These are phyloP conservation scores for Casuarina equisetifolia DNA, from an alignment of 306 rosid species.

Conservation along the genomic window DNA sequence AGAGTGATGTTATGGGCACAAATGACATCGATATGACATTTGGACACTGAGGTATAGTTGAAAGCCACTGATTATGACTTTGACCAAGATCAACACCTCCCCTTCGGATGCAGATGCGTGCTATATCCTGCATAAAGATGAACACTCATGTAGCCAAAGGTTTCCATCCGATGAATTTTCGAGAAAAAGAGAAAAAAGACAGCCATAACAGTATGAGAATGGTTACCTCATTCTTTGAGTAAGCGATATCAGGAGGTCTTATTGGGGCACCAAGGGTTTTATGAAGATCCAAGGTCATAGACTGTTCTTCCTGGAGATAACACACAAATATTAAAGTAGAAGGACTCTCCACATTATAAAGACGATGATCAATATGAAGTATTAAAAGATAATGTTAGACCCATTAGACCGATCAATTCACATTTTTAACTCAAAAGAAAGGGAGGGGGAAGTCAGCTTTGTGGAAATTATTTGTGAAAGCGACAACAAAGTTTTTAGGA, in stretches of 20 bases:
- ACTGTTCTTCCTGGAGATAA: constrained; percentile 50
- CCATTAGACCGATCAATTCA: background rate
- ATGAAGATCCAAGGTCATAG: constrained; percentile 31
- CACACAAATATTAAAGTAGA: constrained; percentile 2
- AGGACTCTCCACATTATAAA: background rate
- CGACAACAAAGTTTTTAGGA: background rate
- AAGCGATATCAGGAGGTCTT: constrained; percentile 45
- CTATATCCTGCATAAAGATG: constrained; percentile 49
- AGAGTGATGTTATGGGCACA: constrained; percentile 82
- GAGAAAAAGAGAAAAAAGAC: background rate
- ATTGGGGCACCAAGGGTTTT: constrained; percentile 36
- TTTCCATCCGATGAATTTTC: constrained; percentile 3
- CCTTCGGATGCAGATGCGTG: constrained; percentile 53
- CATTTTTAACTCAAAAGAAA: background rate
- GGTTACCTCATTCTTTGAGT: constrained; percentile 72
- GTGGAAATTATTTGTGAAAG: background rate
- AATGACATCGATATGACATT: constrained; percentile 74
- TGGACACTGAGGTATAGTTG: constrained; percentile 75
- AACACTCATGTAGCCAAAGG: constrained; percentile 4
- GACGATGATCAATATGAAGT: background rate
- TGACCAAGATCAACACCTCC: constrained; percentile 74
- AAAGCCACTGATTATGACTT: constrained; percentile 75
- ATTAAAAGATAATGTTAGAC: background rate
- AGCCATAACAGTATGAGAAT: constrained; percentile 5
- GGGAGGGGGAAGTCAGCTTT: background rate